Base-by-base conservation (phyloP, 208 protist species). In the Leptomonas seymouri region DNA sequence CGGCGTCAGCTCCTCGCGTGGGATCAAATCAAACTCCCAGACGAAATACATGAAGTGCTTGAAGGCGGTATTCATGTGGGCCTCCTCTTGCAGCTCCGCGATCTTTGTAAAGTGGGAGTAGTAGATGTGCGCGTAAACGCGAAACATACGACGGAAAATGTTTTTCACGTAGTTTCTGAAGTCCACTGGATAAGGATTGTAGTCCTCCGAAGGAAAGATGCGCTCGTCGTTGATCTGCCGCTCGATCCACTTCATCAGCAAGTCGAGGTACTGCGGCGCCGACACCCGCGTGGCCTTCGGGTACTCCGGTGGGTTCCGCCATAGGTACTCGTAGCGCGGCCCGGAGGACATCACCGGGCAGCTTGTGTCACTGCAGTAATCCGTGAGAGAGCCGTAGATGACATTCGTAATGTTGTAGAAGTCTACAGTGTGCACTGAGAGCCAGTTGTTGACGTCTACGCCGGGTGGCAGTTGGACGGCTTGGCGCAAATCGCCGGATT, bases 381-480 rank as follows among this genome's bases (percentile, higher is more conserved):
- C 98, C n/a, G 98, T 98, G 45, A 99, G 91, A 1, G 96, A 98
- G 58, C 97, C 98, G 74, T 99, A 99, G 23, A 99, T 78, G 48
- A 99, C 90, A 71, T 99, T 99, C 9, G 99, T 99, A 63, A 99
- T 98, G 86, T 99, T 99, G 90, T 99, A 99, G 75, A 99, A 99
- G 74, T 99, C 99, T 5, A 99, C 92, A 1, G 98, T 99, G 81
- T 99, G 97, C 7, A 99, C 96, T 4, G 97, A 98, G 14, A 99
- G 85, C 98, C 98, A 99, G 76, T 99, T 96, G 75, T 98, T 96
- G 18, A 97, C 53, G 65, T 99, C 97, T 53, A 99, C 98, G 16
- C 98, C 94, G 14, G 91, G 82, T 16, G 98, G 98, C 2, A 99
- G 82, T 42, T 88, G 79, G 18, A 99, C 98, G 0, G 98, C 97